Evolutionary conservation across 176 grass and related monocot species (phyloP), one percentile per base, ranked within the genome.

Genomic region (Elymus sibiricus): DNA sequence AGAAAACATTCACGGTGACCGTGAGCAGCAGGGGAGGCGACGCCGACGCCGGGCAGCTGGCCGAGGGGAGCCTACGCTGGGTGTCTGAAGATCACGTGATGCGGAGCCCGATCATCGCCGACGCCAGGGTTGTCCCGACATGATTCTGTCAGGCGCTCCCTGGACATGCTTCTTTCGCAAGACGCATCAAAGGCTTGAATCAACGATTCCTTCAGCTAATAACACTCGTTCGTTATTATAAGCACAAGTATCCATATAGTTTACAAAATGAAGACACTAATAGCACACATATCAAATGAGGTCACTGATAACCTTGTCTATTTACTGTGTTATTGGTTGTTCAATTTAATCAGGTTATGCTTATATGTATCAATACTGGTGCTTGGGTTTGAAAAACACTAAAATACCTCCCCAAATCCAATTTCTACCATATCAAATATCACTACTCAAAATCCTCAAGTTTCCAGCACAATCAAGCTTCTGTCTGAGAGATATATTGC

Each of bases 81-180:
- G 43, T 88, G 64, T 92, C 90, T 4, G 31, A 65, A 0, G 31
- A 86, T 40, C 64, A 88, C 26, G 72, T 92, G 26, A 86, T 92
- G 63, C 65, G 86, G 32, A 92, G 90, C 72, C 86, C 90, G 11
- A 88, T 92, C 32, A 27, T 88, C 42, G 86, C 83, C 11, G 83
- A 92, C 75, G 5, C 74, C 16, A 67, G 59, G 31, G 28, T 90
- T 24, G 35, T 44, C 51, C 5, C 21, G 1, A 71, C 29, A 28
- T 79, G 77, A 79, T 79, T 24, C 5, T 71, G 32, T 4, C 37
- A 43, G 69, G 2, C 38, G 5, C 64, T 32, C 4, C 35, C 6
- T 37, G n/a, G 4, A 16, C 26, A 64, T 61, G 22, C 58, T 37
- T 37, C 40, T 42, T 25, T 27, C 60, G 60, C 60, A 12, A 13